Evolutionary conservation across 192 early-diverging fungal species (phyloP).

Genomic region (Coemansia sp.): DNA sequence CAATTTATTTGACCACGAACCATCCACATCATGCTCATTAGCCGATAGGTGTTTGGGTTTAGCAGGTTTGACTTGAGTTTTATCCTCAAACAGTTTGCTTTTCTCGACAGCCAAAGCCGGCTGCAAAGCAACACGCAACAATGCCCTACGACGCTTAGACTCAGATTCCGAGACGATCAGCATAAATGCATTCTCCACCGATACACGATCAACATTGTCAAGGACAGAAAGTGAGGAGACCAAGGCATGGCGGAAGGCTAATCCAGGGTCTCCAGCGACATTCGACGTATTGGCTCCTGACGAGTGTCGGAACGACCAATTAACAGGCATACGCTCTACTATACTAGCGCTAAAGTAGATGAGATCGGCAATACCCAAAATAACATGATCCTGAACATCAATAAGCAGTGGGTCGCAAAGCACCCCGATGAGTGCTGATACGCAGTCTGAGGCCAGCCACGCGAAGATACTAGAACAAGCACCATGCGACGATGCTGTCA

Average conservation of each 20-base stretch:
- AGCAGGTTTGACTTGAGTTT: background rate
- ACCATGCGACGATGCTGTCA: background rate
- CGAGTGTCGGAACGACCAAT: slow-evolving; percentile 33
- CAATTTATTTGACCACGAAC: slow-evolving; percentile 25
- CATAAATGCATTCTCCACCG: slow-evolving; percentile 9
- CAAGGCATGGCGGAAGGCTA: slow-evolving; percentile 18
- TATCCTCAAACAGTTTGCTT: slow-evolving; percentile 30
- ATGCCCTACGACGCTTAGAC: slow-evolving; percentile 22
- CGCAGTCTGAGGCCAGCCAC: slow-evolving; percentile 20
- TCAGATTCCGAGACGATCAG: slow-evolving; percentile 5
- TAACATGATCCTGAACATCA: slow-evolving; percentile 24
- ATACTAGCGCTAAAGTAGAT: slow-evolving; percentile 18
- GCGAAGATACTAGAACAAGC: slow-evolving; percentile 6
- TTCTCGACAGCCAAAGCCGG: slow-evolving; percentile 44
- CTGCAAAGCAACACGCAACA: slow-evolving; percentile 34
- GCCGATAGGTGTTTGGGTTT: background rate
- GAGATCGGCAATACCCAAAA: slow-evolving; percentile 26
- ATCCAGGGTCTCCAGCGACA: slow-evolving; percentile 24
- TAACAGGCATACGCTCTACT: slow-evolving; percentile 19
- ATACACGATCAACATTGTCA: background rate
- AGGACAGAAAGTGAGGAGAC: background rate
- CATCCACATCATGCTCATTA: background rate
- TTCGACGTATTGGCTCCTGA: slow-evolving; percentile 22
- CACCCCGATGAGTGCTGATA: slow-evolving; percentile 5
- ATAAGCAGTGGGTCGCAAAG: slow-evolving; percentile 25